Evolutionary conservation across 805 yeast species (phyloP), one percentile per base, ranked within the genome.

Genomic region (Wickerhamiella spandovensis): DNA sequence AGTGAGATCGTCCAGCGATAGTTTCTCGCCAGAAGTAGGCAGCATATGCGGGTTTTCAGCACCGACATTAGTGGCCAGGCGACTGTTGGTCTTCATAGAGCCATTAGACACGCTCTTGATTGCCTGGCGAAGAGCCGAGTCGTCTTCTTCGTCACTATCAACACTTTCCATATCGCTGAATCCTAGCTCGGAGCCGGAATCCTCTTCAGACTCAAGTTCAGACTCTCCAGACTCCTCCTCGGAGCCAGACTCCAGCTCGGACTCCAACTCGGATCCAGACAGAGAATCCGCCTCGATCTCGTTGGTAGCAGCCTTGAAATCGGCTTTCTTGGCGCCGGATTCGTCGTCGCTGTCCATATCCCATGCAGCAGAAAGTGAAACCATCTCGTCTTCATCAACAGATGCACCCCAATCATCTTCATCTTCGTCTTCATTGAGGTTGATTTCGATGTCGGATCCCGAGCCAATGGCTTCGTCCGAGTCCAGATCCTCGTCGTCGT

Each of bases 401-500:
- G 89, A 81, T 23, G 76, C 76, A 61, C 84, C 83, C 12, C 77
- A 90, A 5, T 71, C 77, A n/a, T 75, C 81, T 17, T 72, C 79
- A 8, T 69, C 74, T 9, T 72, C 75, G 20, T 35, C 39, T 25
- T 63, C 64, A 25, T 64, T 61, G 30, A 87, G 79, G 55, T 81
- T 77, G 61, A 77, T 82, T 57, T 76, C 83, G 49, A 72, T 75
- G 50, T 79, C 85, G 52, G 74, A 77, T 56, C 76, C 94, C 0
- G 92, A 81, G 0, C 92, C 95, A 52, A 85, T 67, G 0, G 95
- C 95, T 58, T 84, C 95, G 64, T 88, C 96, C 0, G 95, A 85
- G 58, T 82, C 86, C 44, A 84, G 69, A 53, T 84, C 70, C 21
- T 66, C 69, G 25, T 64, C 72, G 42, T 65, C 70, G 10, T 64